Base-by-base conservation (phyloP, 164 flowering plant species). In the Echeveria elegans region DNA sequence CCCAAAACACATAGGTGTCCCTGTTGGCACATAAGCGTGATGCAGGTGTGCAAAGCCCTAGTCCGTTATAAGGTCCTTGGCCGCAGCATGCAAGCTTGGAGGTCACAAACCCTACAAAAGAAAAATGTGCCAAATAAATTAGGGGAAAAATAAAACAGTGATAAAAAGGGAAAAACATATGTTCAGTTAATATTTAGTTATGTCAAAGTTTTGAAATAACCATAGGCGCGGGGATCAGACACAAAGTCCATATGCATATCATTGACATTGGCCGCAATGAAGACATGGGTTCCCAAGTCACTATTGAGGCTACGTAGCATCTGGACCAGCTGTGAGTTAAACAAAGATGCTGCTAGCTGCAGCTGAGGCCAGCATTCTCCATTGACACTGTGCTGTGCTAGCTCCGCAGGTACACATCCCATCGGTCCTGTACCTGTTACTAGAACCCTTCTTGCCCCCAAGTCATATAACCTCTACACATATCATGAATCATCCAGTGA, bases 401-500 rank as follows among this genome's bases (percentile, higher is more conserved):
- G 68, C 78, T 81, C 83, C 0, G 86, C 81, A 16, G 92, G 96
- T 4, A 83, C 90, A 69, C 96, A 89, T 0, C 98, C 98, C 64
- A 92, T 8, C 0, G 96, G 96, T 9, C 97, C 97, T 0, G 97
- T 91, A 72, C 89, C 97, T 29, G 89, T 70, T 2, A 91, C 87
- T 71, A 83, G 74, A 4, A 88, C 73, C 1, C 80, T 84, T 29
- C n/a, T n/a, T n/a, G n/a, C n/a, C n/a, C 97, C 97, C 60, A 89
- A 45, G 6, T 83, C 78, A 45, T 82, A 84, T 0, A 89, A 70
- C 69, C 74, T 82, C 97, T 91, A 83, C 65, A 30, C 38, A 61
- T 30, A 31, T 1, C 34, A 61, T 30, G 23, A 56, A 56, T 0
- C 21, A 19, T n/a, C 6, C 8, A n/a, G 24, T 48, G 3, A 10